Evolutionary conservation across 2,329 filamentous ascomycete species (phyloP), one percentile per base, ranked within the genome.

Genomic region (Coniella lustricola): DNA sequence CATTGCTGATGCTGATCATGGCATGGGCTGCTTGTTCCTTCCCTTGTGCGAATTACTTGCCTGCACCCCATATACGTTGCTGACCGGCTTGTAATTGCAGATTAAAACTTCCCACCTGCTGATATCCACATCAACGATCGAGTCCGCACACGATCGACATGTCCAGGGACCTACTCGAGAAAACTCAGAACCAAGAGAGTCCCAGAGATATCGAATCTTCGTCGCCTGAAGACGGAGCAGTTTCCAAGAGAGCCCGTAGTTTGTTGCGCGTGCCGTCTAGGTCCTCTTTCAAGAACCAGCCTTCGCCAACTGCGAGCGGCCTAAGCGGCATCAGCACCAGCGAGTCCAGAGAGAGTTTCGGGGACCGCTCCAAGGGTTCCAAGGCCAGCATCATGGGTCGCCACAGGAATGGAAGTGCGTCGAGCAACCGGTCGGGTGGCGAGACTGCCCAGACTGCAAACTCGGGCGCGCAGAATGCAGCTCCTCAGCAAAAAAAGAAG

Each of bases 331-430:
- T 71, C 40, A 81, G 79, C 45, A 74, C 73, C 48, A 75, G 70
- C 64, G 78, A 82, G 56, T 69, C 75, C 48, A 70, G 75, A 62
- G 81, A 80, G 59, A 84, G 79, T 62, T 79, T 82, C 57, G 76
- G 77, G 56, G 75, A 76, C 51, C 74, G 75, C 56, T 86, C 84
- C 42, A 84, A 80, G 65, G 80, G 79, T 57, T 83, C 79, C 52
- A 81, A 76, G 67, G 70, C 74, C 56, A 86, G 82, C 66, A 79
- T 83, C 58, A 67, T 80, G 48, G 81, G 75, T 54, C 72, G 76
- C 56, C 75, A 77, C 59, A 74, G 80, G 60, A 85, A 85, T 67
- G 79, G 80, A 58, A 87, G 82, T 67, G 75, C 79, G 53, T 80
- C 79, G 57, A 87, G 81, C 68, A 81, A 80, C 67, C 73, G 75